Conservation (phyloP, 108 stramenopile genomes). For the Fistulifera pelliculosa region DNA sequence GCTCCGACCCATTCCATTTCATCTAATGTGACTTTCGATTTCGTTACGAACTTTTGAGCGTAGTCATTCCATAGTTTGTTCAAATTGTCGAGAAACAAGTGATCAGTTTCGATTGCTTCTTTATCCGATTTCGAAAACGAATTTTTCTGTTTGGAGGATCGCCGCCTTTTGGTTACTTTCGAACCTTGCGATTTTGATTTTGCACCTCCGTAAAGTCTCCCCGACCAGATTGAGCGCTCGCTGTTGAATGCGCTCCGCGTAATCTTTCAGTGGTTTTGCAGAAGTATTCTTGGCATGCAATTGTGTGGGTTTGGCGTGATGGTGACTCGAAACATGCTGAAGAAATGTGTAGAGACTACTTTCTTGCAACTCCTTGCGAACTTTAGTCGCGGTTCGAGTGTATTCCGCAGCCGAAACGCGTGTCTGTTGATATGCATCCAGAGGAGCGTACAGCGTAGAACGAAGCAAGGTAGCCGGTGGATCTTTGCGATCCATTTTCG, state of each 20-base stretch:
- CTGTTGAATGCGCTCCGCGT: not conserved
- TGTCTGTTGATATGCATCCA: not conserved
- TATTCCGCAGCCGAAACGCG: not conserved
- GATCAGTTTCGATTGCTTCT: not conserved
- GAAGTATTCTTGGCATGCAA: not conserved
- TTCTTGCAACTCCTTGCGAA: not conserved
- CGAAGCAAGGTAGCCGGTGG: too few relatives aligned
- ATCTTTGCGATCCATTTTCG: too few relatives aligned
- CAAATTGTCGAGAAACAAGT: not conserved
- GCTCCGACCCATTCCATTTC: constrained; percentile 1
- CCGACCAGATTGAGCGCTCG: not conserved
- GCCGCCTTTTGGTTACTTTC: not conserved
- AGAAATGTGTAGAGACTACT: not conserved
- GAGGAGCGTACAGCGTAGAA: not conserved
- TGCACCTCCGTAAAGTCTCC: not conserved
- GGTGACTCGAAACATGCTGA: not conserved
- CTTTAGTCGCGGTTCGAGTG: not conserved
- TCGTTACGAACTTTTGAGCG: not conserved
- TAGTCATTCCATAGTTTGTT: not conserved
- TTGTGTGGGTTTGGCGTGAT: not conserved
- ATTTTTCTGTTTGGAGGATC: not conserved
- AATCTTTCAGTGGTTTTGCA: not conserved
- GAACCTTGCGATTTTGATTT: not conserved
- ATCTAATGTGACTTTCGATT: not conserved
- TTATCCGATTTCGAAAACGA: not conserved